phyloP scores from a whole-genome alignment of 1,139 yeast genomes.

The Blastobotrys apis region DNA sequence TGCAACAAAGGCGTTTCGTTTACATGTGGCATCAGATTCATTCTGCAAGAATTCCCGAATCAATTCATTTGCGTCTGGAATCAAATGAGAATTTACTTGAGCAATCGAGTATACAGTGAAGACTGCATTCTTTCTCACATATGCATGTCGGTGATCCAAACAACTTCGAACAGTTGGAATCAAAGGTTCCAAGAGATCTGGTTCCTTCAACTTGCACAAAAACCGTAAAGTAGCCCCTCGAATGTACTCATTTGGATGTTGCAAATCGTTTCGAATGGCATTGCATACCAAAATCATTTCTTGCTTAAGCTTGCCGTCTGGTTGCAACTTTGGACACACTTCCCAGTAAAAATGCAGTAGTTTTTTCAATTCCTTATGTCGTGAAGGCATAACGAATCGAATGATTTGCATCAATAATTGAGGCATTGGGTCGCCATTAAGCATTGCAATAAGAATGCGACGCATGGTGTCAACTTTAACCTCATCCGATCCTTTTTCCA shows the following conservation, averaged over 20 bases:
- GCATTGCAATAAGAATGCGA: conserved; percentile 74
- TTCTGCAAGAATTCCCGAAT: conserved; percentile 66
- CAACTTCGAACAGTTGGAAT: conserved; percentile 91
- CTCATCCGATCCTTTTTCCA: conserved; percentile 89
- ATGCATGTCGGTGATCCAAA: conserved; percentile 94
- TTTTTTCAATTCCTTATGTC: conserved; percentile 84
- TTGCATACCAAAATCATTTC: conserved; percentile 98
- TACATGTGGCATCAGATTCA: conserved; percentile 91
- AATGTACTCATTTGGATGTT: conserved; percentile 95
- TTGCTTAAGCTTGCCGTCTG: conserved; percentile 87
- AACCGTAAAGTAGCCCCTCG: conserved; percentile 94
- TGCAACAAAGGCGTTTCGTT: conserved; percentile 91
- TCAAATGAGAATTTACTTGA: conserved; percentile 66
- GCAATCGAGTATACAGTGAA: conserved; percentile 83
- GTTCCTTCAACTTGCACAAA: conserved; percentile 83
- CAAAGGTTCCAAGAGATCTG: conserved; percentile 90
- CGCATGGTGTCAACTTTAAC: conserved; percentile 89
- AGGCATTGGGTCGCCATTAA: conserved; percentile 94
- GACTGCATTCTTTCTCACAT: conserved; percentile 95
- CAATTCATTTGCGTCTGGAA: conserved; percentile 92
- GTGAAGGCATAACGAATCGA: conserved; percentile 95
- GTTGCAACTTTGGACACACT: conserved; percentile 87
- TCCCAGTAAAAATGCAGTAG: conserved; percentile 97
- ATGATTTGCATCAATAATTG: conserved; percentile 94
- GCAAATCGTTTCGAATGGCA: conserved; percentile 94